Evolutionary conservation across 2,329 filamentous ascomycete genomes (phyloP).

Genomic region (Huntiella omanensis): DNA sequence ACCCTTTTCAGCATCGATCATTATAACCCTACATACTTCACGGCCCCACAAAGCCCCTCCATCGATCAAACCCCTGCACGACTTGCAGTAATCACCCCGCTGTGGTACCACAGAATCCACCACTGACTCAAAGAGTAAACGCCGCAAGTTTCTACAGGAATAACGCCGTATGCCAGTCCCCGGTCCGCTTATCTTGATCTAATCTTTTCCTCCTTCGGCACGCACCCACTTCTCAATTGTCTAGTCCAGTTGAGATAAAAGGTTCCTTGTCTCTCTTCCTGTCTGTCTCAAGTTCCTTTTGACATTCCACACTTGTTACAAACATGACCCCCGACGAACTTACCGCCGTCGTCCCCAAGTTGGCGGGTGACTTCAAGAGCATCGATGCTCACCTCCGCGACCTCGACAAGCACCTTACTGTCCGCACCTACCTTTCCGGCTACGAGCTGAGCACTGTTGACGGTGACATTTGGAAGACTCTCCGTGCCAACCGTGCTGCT

Average conservation of each 20-base stretch:
- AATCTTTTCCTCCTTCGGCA: background rate
- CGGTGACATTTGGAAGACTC: slow-evolving; percentile 62
- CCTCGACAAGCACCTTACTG: slow-evolving; percentile 71
- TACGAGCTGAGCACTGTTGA: slow-evolving; percentile 63
- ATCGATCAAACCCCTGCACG: background rate
- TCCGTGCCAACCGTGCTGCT: slow-evolving; percentile 71
- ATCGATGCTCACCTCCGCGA: slow-evolving; percentile 56
- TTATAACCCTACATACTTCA: no score
- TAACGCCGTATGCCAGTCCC: background rate
- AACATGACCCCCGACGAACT: slow-evolving; percentile 41
- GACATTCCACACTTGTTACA: slow-evolving; percentile 5
- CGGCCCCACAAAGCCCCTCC: slow-evolving; percentile 1
- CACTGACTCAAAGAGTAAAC: slow-evolving; percentile 6
- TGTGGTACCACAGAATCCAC: slow-evolving; percentile 7
- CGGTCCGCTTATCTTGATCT: background rate
- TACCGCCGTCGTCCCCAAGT: slow-evolving; percentile 28
- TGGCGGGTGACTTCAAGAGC: slow-evolving; percentile 58
- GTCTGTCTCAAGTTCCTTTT: slow-evolving; percentile 1
- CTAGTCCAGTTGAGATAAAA: background rate
- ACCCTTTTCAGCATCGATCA: no score
- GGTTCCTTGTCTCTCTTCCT: background rate
- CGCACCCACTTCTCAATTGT: background rate
- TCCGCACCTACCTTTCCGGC: slow-evolving; percentile 71
- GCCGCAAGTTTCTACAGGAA: background rate
- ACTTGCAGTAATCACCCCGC: slow-evolving; percentile 5